A percentile compares a stretch with the other conserved stretches of the same genome.
Evolutionary conservation across 2,329 filamentous ascomycete genomes (phyloP).

Genomic region (Exophiala oligosperma): DNA sequence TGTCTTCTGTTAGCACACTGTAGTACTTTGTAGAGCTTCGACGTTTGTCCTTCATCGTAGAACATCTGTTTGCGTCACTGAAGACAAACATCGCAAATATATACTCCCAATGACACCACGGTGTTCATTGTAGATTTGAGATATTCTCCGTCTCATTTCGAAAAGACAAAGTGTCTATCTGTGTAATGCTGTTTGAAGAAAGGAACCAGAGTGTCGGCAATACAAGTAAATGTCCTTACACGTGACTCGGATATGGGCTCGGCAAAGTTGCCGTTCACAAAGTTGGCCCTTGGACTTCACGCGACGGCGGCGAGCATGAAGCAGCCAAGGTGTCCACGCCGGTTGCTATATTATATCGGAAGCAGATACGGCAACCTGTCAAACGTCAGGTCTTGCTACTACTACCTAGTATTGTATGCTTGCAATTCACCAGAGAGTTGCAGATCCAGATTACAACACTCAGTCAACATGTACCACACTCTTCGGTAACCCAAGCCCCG

Average conservation of each 20-base stretch:
- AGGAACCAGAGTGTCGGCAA: no score
- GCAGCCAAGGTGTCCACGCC: conserved; percentile 1
- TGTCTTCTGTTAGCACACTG: no score
- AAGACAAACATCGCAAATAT: no score
- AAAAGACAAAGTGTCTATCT: no score
- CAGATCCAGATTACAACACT: not conserved
- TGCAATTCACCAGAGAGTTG: not conserved
- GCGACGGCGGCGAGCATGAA: not conserved
- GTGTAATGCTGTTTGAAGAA: no score
- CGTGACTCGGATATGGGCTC: not conserved
- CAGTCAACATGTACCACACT: not conserved
- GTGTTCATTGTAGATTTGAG: no score
- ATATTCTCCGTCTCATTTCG: no score
- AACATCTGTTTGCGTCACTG: no score
- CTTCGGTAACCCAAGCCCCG: not conserved
- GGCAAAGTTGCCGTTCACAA: not conserved
- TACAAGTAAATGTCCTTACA: not conserved
- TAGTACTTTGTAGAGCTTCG: no score
- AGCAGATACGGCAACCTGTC: not conserved
- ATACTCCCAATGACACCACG: no score
- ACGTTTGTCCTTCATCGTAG: no score
- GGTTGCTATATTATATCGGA: not conserved
- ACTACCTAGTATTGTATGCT: not conserved
- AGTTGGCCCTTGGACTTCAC: not conserved
- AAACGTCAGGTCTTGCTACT: not conserved